phyloP scores from a whole-genome alignment of 495 filamentous ascomycete genomes.

The Jackrogersella multiformis region DNA sequence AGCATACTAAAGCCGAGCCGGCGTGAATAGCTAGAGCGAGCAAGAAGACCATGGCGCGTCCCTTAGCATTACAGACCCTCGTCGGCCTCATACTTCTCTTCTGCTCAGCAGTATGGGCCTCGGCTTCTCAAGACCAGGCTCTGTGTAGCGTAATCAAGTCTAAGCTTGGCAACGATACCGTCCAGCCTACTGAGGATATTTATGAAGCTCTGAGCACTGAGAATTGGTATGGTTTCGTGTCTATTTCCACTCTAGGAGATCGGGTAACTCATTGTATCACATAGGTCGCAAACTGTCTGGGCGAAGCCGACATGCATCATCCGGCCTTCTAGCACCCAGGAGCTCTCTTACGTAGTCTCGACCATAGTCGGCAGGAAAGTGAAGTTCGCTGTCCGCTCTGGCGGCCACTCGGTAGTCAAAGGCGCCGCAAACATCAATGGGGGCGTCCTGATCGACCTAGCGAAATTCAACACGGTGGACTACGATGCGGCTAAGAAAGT shows the following conservation, averaged over 20 bases:
- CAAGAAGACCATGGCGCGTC: conserved; percentile 23
- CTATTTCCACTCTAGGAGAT: background rate
- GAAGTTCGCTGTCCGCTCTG: conserved; percentile 58
- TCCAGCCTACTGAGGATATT: conserved; percentile 14
- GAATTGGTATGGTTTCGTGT: conserved; percentile 43
- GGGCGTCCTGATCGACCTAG: conserved; percentile 63
- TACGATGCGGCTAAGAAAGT: conserved; percentile 55
- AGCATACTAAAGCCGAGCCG: conserved; percentile 22
- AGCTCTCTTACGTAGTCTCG: conserved; percentile 43
- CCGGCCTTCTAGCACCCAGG: conserved; percentile 48
- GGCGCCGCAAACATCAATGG: conserved; percentile 60
- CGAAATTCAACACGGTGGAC: conserved; percentile 52
- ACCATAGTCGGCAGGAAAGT: conserved; percentile 45
- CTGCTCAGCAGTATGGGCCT: conserved; percentile 16
- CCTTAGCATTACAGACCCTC: conserved; percentile 3
- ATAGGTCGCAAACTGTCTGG: conserved; percentile 45
- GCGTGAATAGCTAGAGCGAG: conserved; percentile 4
- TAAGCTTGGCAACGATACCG: conserved; percentile 18
- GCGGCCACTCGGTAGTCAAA: conserved; percentile 59
- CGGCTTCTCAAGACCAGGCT: conserved; percentile 19
- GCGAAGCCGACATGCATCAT: conserved; percentile 56
- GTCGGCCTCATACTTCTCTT: conserved; percentile 10
- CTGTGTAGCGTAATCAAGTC: conserved; percentile 24
- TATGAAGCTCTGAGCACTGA: conserved; percentile 32
- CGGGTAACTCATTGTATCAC: conserved; percentile 1